phyloP scores from a whole-genome alignment of 805 yeast species.

The Metschnikowia vanudenii region DNA sequence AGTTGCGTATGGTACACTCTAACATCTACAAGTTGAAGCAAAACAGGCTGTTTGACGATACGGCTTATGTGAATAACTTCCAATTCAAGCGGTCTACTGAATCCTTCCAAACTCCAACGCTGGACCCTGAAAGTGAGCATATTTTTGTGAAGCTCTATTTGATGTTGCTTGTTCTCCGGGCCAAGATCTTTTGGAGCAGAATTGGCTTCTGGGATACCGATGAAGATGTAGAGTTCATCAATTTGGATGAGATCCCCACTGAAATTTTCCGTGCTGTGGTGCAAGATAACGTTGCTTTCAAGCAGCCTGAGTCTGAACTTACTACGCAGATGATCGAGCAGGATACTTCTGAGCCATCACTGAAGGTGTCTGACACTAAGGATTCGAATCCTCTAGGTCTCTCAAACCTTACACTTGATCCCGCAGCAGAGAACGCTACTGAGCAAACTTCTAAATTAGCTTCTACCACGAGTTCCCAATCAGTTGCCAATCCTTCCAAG shows the following conservation, averaged over 20 bases:
- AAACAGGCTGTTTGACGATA: slow-evolving; percentile 27
- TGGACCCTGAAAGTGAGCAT: slow-evolving; percentile 28
- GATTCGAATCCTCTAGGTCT: no score
- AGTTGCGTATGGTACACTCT: slow-evolving; percentile 58
- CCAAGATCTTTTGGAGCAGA: slow-evolving; percentile 79
- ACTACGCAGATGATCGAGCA: neutral
- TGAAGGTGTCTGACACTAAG: neutral
- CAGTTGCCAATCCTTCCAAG: neutral
- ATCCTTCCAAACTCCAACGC: slow-evolving; percentile 3
- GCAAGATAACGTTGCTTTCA: slow-evolving; percentile 18
- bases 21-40: slow-evolving; percentile 57
- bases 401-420: no score
- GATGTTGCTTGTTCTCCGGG: slow-evolving; percentile 51
- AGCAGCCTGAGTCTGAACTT: neutral
- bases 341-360: no score
- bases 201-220: slow-evolving; percentile 72
- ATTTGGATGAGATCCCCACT: slow-evolving; percentile 16
- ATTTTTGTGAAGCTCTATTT: slow-evolving; percentile 52
- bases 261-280: slow-evolving; percentile 14
- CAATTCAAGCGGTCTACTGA: slow-evolving; percentile 30
- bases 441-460: no score
- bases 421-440: no score
- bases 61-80: slow-evolving; percentile 20
- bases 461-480: no score
- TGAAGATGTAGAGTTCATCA: slow-evolving; percentile 30